A percentile compares a stretch with the other conserved stretches of the same genome.
phyloP scores from a whole-genome alignment of 257 asterid genomes.

The Asclepias syriaca region DNA sequence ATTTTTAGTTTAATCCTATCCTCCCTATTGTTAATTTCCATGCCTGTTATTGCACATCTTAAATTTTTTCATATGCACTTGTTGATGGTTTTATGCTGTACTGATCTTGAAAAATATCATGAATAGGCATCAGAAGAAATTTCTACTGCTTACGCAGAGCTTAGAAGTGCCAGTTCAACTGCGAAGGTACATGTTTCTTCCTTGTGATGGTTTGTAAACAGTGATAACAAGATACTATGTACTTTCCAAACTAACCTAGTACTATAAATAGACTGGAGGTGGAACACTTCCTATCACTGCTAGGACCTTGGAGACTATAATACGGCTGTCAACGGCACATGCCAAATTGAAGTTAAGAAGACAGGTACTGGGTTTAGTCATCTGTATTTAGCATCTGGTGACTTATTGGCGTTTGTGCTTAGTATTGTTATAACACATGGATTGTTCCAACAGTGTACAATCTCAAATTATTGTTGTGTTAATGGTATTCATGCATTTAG shows the following conservation, averaged over 20 bases:
- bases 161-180: conserved; percentile 78
- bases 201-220: conserved; percentile 11
- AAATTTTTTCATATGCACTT: conserved; percentile 2
- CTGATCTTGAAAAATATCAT: conserved; percentile 26
- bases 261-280: conserved; percentile 50
- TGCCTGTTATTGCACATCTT: neutral
- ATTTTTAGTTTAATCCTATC: neutral
- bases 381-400: neutral
- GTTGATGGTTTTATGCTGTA: neutral
- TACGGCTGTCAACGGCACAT: conserved; percentile 94
- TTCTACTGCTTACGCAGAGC: conserved; percentile 89
- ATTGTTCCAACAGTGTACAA: too few species aligned
- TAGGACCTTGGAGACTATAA: conserved; percentile 91
- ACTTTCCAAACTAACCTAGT: conserved; percentile 13
- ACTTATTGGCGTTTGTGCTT: neutral
- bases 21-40: neutral
- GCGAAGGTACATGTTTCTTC: conserved; percentile 52
- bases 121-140: conserved; percentile 87
- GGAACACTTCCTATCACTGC: conserved; percentile 99
- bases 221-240: conserved; percentile 11
- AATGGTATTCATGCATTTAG: conserved; percentile 6
- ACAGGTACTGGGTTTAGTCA: conserved; percentile 47
- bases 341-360: conserved; percentile 84
- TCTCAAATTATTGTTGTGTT: conserved; percentile 1
- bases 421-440: neutral